Conservation (phyloP, 23 red algal genomes). For the Gracilaria domingensis region DNA sequence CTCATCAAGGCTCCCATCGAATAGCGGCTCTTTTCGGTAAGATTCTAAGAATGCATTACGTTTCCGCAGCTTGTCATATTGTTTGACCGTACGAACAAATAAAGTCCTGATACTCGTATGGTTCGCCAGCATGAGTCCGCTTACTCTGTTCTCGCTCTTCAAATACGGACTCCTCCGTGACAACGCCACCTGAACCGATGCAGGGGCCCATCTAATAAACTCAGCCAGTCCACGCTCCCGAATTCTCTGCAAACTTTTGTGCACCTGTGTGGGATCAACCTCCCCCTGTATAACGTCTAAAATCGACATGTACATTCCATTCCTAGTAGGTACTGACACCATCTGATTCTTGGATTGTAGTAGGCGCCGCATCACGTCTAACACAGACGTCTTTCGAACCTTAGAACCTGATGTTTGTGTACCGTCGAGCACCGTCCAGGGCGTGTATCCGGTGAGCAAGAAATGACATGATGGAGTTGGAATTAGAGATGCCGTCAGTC, state of each 20-base stretch:
- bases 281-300: conserved; percentile 97
- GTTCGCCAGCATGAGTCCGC: conserved; percentile 97
- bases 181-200: conserved; percentile 92
- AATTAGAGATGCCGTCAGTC: conserved; percentile 90
- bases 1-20: conserved; percentile 85
- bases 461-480: conserved; percentile 95
- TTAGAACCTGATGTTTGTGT: conserved; percentile 76
- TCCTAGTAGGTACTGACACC: conserved; percentile 85
- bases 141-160: conserved; percentile 83
- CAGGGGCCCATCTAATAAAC: conserved; percentile 90
- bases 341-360: conserved; percentile 97
- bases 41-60: conserved; percentile 96
- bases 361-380: conserved; percentile 97
- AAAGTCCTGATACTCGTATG: conserved; percentile 90
- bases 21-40: conserved; percentile 83
- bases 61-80: conserved; percentile 98
- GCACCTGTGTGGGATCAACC: conserved; percentile 93
- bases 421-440: conserved; percentile 91
- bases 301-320: conserved; percentile 94
- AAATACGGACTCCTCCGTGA: conserved; percentile 87
- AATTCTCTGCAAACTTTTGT: conserved; percentile 95
- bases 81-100: conserved; percentile 72
- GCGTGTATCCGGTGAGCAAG: conserved; percentile 95
- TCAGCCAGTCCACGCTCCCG: conserved; percentile 84
- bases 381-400: conserved; percentile 95